Percentiles rank a stretch among this genome's conserved stretches.
These are phyloP conservation scores for Neurospora sp. DNA, from an alignment of 495 filamentous ascomycete genomes.

Conservation along the genomic window DNA sequence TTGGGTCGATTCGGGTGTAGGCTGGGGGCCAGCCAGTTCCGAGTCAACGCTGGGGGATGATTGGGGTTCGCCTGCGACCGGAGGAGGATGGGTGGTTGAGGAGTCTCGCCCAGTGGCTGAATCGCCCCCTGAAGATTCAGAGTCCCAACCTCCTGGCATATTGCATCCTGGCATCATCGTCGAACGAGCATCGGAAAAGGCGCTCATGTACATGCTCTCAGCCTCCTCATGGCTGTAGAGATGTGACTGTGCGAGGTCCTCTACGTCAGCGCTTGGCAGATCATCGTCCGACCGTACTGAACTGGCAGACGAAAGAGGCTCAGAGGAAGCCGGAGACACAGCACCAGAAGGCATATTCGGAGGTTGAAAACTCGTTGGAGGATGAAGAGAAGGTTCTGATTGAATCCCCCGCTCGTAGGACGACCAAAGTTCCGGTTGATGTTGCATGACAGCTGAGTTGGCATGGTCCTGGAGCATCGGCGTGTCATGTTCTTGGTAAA, in stretches of 20 bases:
- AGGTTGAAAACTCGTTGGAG: slow-evolving; percentile 5
- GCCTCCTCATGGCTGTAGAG: slow-evolving; percentile 87
- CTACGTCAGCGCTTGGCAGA: slow-evolving; percentile 4
- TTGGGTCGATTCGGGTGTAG: background rate
- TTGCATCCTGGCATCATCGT: background rate
- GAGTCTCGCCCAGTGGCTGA: background rate
- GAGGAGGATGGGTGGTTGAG: background rate
- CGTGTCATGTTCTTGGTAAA: slow-evolving; percentile 18
- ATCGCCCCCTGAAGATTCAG: slow-evolving; percentile 3
- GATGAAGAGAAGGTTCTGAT: slow-evolving; percentile 30
- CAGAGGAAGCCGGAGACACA: slow-evolving; percentile 7
- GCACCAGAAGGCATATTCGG: slow-evolving; percentile 4
- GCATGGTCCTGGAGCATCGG: slow-evolving; percentile 14
- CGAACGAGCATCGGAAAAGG: slow-evolving; percentile 34
- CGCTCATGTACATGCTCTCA: slow-evolving; percentile 87
- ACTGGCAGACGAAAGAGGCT: slow-evolving; percentile 17
- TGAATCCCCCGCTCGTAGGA: slow-evolving; percentile 17
- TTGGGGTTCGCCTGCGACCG: background rate
- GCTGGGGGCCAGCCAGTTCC: background rate
- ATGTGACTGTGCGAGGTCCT: slow-evolving; percentile 59
- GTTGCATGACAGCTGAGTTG: slow-evolving; percentile 23
- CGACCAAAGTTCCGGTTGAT: slow-evolving; percentile 19
- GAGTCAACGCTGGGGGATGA: background rate
- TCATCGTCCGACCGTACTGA: slow-evolving; percentile 5
- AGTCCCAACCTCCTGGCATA: slow-evolving; percentile 56